Evolutionary conservation across 371 early-diverging fungal genomes (phyloP).

Genomic region (Mortierella sp.): DNA sequence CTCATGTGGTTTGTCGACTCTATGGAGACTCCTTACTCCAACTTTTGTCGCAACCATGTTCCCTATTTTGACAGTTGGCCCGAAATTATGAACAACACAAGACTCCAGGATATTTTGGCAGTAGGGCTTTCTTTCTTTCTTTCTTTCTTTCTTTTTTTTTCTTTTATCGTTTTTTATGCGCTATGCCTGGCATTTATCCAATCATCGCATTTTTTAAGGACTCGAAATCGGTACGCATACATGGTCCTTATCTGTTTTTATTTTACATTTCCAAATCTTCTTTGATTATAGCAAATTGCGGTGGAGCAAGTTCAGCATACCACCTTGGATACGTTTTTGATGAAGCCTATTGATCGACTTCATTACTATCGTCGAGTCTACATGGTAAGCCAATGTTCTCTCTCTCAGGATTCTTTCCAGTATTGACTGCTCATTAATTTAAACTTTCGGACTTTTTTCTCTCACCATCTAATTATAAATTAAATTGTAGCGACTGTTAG

Average conservation of each 20-base stretch:
- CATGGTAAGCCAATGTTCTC: conserved; percentile 34
- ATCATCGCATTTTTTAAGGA: neutral
- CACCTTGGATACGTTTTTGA: conserved; percentile 49
- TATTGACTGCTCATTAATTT: neutral
- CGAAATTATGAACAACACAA: conserved; percentile 50
- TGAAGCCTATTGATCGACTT: conserved; percentile 55
- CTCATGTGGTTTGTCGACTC: conserved; percentile 54
- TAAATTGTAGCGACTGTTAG: conserved; percentile 41
- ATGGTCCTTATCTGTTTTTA: neutral
- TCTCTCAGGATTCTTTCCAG: neutral
- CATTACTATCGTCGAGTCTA: conserved; percentile 54
- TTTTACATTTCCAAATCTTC: neutral
- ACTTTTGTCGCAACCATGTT: conserved; percentile 54
- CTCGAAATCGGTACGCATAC: neutral
- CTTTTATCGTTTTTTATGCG: too few species aligned
- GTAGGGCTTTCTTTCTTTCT: conserved; percentile 17
- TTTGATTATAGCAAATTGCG: conserved; percentile 35
- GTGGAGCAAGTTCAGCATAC: conserved; percentile 53
- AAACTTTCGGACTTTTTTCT: conserved; percentile 1
- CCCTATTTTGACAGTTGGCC: conserved; percentile 54
- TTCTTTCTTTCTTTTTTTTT: neutral
- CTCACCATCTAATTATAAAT: neutral
- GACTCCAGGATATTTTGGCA: conserved; percentile 50
- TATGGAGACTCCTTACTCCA: conserved; percentile 55
- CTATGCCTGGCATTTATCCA: too few species aligned